phyloP scores from a whole-genome alignment of 768 basidiomycete species.

The Inosperma sp. region DNA sequence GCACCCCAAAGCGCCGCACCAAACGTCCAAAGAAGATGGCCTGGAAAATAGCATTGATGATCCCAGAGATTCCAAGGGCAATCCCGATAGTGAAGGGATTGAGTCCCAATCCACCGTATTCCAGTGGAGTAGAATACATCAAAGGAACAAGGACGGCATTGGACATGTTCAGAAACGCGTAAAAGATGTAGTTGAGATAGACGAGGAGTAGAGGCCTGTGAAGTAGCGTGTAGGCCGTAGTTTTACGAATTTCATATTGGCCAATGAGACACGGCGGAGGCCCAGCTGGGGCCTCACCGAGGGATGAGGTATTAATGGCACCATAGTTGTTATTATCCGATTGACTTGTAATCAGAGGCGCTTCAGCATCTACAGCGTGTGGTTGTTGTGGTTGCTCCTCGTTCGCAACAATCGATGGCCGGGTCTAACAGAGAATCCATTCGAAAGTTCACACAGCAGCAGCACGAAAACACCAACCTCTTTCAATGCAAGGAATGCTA shows the following conservation, averaged over 20 bases:
- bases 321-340: too few species aligned
- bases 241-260: slow-evolving; percentile 4
- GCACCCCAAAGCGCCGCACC: slow-evolving; percentile 51
- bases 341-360: too few species aligned
- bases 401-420: slow-evolving; percentile 24
- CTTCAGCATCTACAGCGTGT: too few species aligned
- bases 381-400: too few species aligned
- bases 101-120: slow-evolving; percentile 63
- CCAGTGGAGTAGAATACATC: slow-evolving; percentile 53
- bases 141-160: slow-evolving; percentile 37
- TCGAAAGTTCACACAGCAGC: background rate
- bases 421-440: slow-evolving; percentile 27
- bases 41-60: slow-evolving; percentile 53
- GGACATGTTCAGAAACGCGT: slow-evolving; percentile 37
- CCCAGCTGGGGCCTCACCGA: background rate
- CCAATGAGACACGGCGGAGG: slow-evolving; percentile 7
- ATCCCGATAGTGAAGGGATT: slow-evolving; percentile 59
- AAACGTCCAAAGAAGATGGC: slow-evolving; percentile 46
- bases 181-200: slow-evolving; percentile 31
- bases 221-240: slow-evolving; percentile 24
- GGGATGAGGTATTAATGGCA: too few species aligned
- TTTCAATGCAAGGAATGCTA: slow-evolving; percentile 38
- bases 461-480: slow-evolving; percentile 33
- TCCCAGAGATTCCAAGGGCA: slow-evolving; percentile 30
- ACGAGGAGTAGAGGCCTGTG: slow-evolving; percentile 29